A percentile compares a stretch with the other conserved stretches of the same genome.
Conservation (phyloP, 495 filamentous ascomycete genomes). For the Hyphodiscus hymeniophilus region DNA sequence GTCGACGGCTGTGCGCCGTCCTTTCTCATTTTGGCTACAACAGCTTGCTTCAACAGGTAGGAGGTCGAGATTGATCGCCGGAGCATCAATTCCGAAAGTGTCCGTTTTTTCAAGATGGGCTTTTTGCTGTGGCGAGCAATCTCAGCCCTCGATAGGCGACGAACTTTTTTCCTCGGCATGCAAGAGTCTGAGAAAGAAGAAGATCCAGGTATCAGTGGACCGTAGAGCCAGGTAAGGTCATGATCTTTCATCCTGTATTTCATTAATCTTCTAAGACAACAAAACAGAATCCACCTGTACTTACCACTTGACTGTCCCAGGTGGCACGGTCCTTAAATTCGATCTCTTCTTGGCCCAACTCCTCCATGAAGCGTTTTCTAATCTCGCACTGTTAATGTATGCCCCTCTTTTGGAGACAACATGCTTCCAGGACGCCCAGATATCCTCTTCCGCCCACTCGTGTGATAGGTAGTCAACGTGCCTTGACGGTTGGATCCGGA, state of each 20-base stretch:
- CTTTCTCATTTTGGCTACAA: constrained; percentile 47
- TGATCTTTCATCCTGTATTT: constrained; percentile 83
- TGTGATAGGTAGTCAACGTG: constrained; percentile 97
- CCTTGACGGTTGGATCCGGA: constrained; percentile 69
- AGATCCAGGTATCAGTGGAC: constrained; percentile 68
- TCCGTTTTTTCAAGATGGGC: constrained; percentile 93
- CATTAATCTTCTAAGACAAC: constrained; percentile 35
- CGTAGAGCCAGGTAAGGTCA: constrained; percentile 97
- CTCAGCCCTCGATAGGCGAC: constrained; percentile 67
- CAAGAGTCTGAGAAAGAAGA: constrained; percentile 29
- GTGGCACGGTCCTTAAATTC: constrained; percentile 62
- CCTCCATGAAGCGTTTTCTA: constrained; percentile 97
- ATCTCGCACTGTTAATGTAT: constrained; percentile 69
- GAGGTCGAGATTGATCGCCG: constrained; percentile 86
- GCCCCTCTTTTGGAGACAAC: constrained; percentile 69
- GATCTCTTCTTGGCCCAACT: constrained; percentile 94
- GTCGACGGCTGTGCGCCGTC: constrained; percentile 28
- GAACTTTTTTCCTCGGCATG: constrained; percentile 45
- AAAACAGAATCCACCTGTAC: neutral
- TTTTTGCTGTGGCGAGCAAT: constrained; percentile 72
- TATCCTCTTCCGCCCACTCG: constrained; percentile 93
- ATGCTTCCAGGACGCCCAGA: constrained; percentile 95
- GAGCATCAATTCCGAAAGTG: constrained; percentile 90
- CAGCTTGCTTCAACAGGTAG: constrained; percentile 86
- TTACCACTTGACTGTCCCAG: constrained; percentile 24